Conservation (phyloP, 768 basidiomycete genomes). For the Russula compacta region DNA sequence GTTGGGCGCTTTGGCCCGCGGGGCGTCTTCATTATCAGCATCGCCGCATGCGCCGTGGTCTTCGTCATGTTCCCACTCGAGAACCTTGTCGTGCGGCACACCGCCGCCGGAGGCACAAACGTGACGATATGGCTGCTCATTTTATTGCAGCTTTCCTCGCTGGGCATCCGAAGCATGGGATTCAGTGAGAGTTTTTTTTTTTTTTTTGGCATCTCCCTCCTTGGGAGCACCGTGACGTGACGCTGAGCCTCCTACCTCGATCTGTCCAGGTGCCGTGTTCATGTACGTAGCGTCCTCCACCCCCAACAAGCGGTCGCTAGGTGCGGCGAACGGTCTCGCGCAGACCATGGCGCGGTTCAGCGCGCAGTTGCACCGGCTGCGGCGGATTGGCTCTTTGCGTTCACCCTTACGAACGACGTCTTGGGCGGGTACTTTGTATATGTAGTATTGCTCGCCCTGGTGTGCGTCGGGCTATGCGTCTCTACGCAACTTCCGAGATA, state of each 20-base stretch:
- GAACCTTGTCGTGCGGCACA: not conserved
- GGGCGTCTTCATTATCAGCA: slow-evolving; percentile 24
- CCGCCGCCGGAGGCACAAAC: not conserved
- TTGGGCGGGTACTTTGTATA: slow-evolving; percentile 35
- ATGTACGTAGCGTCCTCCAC: slow-evolving; percentile 58
- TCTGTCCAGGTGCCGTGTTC: slow-evolving; percentile 49
- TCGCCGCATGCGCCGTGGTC: slow-evolving; percentile 21
- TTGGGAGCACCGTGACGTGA: too few relatives aligned
- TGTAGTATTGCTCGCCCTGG: not conserved
- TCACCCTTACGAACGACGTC: slow-evolving; percentile 41
- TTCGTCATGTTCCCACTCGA: slow-evolving; percentile 26
- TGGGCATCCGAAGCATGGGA: slow-evolving; percentile 4
- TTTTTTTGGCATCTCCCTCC: too few relatives aligned
- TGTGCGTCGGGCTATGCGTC: not conserved
- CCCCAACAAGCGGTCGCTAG: slow-evolving; percentile 55
- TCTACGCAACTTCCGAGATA: slow-evolving; percentile 1
- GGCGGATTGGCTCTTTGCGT: slow-evolving; percentile 55
- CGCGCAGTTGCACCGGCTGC: slow-evolving; percentile 43
- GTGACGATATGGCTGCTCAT: not conserved
- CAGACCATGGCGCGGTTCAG: slow-evolving; percentile 32
- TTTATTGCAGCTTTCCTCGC: slow-evolving; percentile 1
- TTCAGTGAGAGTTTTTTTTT: slow-evolving; percentile 5
- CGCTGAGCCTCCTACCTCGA: not conserved
- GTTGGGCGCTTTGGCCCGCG: slow-evolving; percentile 31
- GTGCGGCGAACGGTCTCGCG: slow-evolving; percentile 54